These are phyloP conservation scores for Penicillium cinerascens DNA, from an alignment of 495 filamentous ascomycete genomes.

Conservation along the genomic window DNA sequence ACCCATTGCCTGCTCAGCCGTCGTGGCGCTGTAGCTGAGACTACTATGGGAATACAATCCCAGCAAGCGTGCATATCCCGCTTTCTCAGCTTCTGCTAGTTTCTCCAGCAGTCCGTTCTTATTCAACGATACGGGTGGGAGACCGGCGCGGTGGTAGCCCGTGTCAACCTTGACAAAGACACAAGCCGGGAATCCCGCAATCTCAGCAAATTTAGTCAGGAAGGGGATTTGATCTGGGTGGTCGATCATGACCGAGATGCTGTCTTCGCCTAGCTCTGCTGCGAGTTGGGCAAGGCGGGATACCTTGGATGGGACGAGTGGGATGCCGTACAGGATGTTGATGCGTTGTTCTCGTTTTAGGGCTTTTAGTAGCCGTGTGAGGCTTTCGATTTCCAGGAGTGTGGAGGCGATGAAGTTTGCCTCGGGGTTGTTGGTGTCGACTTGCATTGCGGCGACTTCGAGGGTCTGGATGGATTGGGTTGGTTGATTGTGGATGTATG, in stretches of 20 bases:
- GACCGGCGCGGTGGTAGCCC: constrained; percentile 71
- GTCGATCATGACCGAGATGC: constrained; percentile 69
- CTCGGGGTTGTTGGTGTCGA: constrained; percentile 49
- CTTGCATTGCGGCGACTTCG: constrained; percentile 71
- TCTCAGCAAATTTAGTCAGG: constrained; percentile 35
- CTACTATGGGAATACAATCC: constrained; percentile 82
- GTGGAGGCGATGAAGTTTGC: constrained; percentile 78
- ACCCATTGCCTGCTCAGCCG: constrained; percentile 51
- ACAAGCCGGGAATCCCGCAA: constrained; percentile 41
- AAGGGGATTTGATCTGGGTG: constrained; percentile 57
- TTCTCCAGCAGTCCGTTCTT: constrained; percentile 51
- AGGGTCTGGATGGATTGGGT: constrained; percentile 50
- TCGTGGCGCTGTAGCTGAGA: constrained; percentile 59
- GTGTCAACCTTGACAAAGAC: constrained; percentile 79
- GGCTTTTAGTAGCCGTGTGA: constrained; percentile 59
- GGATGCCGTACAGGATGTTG: constrained; percentile 76
- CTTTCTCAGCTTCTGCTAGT: constrained; percentile 36
- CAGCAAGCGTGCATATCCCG: constrained; percentile 43
- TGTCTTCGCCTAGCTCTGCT: constrained; percentile 44
- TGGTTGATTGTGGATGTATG: not conserved
- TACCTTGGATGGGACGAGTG: constrained; percentile 60
- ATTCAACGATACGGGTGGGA: constrained; percentile 47
- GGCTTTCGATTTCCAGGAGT: constrained; percentile 66
- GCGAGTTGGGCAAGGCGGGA: constrained; percentile 54
- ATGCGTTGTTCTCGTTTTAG: constrained; percentile 51